Conservation (phyloP, 306 rosid species). For the Mucuna pruriens region DNA sequence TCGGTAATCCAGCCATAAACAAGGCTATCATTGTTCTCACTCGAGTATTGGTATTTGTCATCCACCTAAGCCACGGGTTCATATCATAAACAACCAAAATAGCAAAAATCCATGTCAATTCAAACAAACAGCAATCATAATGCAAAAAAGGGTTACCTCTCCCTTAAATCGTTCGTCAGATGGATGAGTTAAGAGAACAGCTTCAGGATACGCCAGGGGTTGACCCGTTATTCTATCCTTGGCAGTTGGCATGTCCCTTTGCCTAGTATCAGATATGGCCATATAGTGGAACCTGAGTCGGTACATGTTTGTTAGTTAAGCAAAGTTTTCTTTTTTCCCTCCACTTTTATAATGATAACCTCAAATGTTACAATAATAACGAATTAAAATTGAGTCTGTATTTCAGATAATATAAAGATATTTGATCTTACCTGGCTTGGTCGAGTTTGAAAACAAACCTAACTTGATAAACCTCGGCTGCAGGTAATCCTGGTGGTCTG, state of each 20-base stretch:
- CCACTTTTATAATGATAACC: too few species aligned
- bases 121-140: too few species aligned
- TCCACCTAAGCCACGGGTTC: constrained; percentile 56
- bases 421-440: constrained; percentile 30
- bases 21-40: constrained; percentile 48
- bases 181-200: constrained; percentile 65
- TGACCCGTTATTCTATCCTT: constrained; percentile 48
- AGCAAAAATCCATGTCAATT: too few species aligned
- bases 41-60: constrained; percentile 85
- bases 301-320: background rate
- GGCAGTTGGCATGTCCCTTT: constrained; percentile 66
- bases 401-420: too few species aligned
- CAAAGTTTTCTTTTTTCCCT: background rate
- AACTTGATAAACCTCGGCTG: constrained; percentile 49
- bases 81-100: too few species aligned
- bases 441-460: constrained; percentile 63
- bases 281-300: constrained; percentile 60
- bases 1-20: constrained; percentile 74
- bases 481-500: constrained; percentile 61
- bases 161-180: constrained; percentile 47
- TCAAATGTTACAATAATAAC: too few species aligned
- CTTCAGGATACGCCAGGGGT: constrained; percentile 67
- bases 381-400: too few species aligned
- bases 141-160: constrained; percentile 48
- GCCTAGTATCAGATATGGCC: constrained; percentile 65